Percentiles rank a stretch among this genome's conserved stretches.
These are phyloP conservation scores for Phialophora chinensis DNA, from an alignment of 2,329 filamentous ascomycete genomes.

Conservation along the genomic window DNA sequence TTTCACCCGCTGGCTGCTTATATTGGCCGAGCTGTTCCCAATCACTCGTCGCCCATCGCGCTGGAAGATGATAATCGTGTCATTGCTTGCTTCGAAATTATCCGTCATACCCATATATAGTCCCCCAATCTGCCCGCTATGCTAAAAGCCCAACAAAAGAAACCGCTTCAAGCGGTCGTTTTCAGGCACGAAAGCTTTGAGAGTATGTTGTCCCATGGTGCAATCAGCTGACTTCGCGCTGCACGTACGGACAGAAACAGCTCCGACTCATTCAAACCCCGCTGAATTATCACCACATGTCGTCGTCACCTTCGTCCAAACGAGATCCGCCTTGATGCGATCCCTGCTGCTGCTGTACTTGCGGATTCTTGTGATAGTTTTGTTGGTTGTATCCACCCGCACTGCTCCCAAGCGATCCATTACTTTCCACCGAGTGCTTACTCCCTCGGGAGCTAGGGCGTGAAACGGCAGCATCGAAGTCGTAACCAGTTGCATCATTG, in stretches of 20 bases:
- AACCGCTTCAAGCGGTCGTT: neutral
- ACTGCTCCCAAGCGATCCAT: constrained; percentile 44
- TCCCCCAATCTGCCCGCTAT: constrained; percentile 26
- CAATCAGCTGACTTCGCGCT: neutral
- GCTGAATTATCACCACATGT: constrained; percentile 54
- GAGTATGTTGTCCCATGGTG: neutral
- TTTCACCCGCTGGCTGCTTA: neutral
- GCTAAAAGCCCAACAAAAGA: constrained; percentile 22
- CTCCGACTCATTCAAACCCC: neutral
- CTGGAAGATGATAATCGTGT: constrained; percentile 3
- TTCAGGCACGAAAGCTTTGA: neutral
- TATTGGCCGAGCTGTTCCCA: neutral
- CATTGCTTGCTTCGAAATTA: constrained; percentile 17
- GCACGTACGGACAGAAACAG: neutral
- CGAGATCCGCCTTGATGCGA: constrained; percentile 48
- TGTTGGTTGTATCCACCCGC: constrained; percentile 36
- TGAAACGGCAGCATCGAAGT: constrained; percentile 54
- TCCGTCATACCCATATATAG: constrained; percentile 13
- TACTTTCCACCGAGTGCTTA: constrained; percentile 49
- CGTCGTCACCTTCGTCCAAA: constrained; percentile 53
- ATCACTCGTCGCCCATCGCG: neutral
- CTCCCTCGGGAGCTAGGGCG: constrained; percentile 47
- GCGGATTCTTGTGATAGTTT: constrained; percentile 33
- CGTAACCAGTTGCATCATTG: constrained; percentile 60
- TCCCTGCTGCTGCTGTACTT: constrained; percentile 43